Percentiles rank a stretch among this genome's conserved stretches.
These are phyloP conservation scores for Teratosphaeria viscida DNA, from an alignment of 2,329 filamentous ascomycete species.

Conservation along the genomic window DNA sequence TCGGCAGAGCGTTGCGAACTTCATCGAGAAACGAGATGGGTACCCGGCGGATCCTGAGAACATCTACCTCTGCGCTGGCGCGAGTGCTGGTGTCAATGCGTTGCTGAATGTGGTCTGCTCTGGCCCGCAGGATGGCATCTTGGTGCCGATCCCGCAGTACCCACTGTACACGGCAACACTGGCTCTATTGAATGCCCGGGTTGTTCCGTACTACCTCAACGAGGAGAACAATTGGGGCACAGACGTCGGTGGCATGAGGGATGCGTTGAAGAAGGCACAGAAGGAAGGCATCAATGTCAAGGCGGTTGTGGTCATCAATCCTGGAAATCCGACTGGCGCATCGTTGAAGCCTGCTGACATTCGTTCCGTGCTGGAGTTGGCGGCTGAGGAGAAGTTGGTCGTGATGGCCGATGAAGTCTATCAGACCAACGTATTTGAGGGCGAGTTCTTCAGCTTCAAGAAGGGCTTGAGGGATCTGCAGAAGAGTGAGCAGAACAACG, in stretches of 20 bases:
- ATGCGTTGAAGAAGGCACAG: slow-evolving; percentile 63
- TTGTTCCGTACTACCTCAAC: slow-evolving; percentile 89
- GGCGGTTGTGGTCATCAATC: slow-evolving; percentile 95
- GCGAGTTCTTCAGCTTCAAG: slow-evolving; percentile 95
- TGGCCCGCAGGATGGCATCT: slow-evolving; percentile 63
- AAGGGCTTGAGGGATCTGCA: slow-evolving; percentile 73
- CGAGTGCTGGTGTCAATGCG: slow-evolving; percentile 89
- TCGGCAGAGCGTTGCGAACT: slow-evolving; percentile 79
- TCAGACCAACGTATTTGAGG: slow-evolving; percentile 95
- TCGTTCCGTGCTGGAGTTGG: slow-evolving; percentile 74
- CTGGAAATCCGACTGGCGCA: slow-evolving; percentile 91
- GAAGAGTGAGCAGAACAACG: slow-evolving; percentile 47
- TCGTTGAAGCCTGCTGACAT: slow-evolving; percentile 72
- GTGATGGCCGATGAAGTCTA: slow-evolving; percentile 96
- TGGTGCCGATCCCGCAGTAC: slow-evolving; percentile 95
- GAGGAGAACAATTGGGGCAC: slow-evolving; percentile 83
- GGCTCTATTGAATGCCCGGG: slow-evolving; percentile 69
- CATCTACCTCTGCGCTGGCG: slow-evolving; percentile 85
- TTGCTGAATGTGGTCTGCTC: slow-evolving; percentile 83
- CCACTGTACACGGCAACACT: slow-evolving; percentile 94
- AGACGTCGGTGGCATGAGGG: slow-evolving; percentile 65
- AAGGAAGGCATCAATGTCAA: slow-evolving; percentile 74
- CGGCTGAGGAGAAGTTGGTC: slow-evolving; percentile 73
- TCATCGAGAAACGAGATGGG: slow-evolving; percentile 82
- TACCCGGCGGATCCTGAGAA: slow-evolving; percentile 69